Conservation (phyloP, 2,329 filamentous ascomycete genomes). For the Neoascochyta sp. region DNA sequence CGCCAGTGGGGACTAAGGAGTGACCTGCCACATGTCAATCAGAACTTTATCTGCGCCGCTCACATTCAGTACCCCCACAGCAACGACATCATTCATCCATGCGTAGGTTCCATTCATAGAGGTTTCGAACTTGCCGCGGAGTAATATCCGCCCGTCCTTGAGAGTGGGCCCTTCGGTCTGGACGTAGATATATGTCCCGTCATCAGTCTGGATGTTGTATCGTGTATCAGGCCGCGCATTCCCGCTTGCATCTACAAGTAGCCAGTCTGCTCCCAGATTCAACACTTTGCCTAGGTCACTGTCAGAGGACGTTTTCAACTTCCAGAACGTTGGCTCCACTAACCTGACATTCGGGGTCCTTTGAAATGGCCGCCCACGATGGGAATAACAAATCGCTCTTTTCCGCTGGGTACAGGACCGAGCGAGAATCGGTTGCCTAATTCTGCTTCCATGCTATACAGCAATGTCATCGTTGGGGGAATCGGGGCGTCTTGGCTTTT, state of each 20-base stretch:
- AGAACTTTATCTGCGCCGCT: constrained; percentile 16
- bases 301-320: neutral
- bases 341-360: constrained; percentile 24
- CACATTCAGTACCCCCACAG: constrained; percentile 20
- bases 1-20: no score
- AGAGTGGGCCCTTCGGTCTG: constrained; percentile 31
- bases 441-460: constrained; percentile 21
- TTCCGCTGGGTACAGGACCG: constrained; percentile 15
- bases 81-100: constrained; percentile 40
- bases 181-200: constrained; percentile 35
- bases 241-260: constrained; percentile 23
- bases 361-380: constrained; percentile 30
- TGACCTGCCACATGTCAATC: constrained; percentile 29
- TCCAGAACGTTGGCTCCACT: neutral
- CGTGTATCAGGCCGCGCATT: constrained; percentile 34
- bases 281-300: constrained; percentile 26
- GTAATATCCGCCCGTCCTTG: constrained; percentile 25
- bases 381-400: constrained; percentile 26
- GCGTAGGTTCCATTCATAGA: constrained; percentile 29
- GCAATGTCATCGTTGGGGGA: constrained; percentile 17
- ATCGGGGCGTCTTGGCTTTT: constrained; percentile 10
- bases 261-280: constrained; percentile 40
- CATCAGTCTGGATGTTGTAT: constrained; percentile 37
- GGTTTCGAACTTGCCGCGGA: constrained; percentile 37
- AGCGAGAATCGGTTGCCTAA: constrained; percentile 22